These are phyloP conservation scores for Metschnikowia chrysomelidarum DNA, from an alignment of 805 yeast genomes.

Conservation along the genomic window DNA sequence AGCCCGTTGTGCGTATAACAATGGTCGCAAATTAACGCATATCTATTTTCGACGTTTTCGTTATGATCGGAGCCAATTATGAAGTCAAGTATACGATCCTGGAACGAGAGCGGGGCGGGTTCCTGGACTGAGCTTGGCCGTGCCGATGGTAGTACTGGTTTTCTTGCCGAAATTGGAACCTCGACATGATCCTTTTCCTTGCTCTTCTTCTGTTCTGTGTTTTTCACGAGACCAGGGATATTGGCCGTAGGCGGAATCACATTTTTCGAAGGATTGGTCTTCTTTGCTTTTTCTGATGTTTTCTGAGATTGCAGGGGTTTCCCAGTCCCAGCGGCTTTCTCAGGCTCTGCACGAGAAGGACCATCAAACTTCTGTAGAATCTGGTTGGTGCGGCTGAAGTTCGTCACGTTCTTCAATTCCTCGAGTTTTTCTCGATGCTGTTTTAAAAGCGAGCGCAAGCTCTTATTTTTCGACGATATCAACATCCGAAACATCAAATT, in stretches of 20 bases:
- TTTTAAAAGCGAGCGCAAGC: constrained; percentile 32
- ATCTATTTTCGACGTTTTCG: constrained; percentile 58
- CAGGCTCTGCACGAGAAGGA: neutral
- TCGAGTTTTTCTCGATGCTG: constrained; percentile 57
- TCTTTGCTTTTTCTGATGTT: too few relatives aligned
- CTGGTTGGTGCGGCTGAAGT: constrained; percentile 73
- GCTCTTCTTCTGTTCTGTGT: neutral
- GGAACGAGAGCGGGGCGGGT: constrained; percentile 21
- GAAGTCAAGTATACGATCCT: constrained; percentile 38
- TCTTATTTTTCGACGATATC: constrained; percentile 22
- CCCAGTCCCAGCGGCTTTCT: neutral
- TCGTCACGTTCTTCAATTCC: constrained; percentile 67
- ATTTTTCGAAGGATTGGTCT: neutral
- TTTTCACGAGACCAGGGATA: constrained; percentile 9
- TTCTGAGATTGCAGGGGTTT: neutral
- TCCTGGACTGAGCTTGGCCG: neutral
- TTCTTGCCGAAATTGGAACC: neutral
- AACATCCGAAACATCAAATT: constrained; percentile 20
- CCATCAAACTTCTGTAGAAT: constrained; percentile 55
- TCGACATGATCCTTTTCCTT: neutral
- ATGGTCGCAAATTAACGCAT: constrained; percentile 67
- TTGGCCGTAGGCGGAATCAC: neutral
- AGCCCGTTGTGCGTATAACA: constrained; percentile 76
- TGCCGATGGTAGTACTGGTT: neutral
- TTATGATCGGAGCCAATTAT: constrained; percentile 57